These are phyloP conservation scores for Lolium perenne DNA, from an alignment of 176 grass and related monocot genomes.

Conservation along the genomic window DNA sequence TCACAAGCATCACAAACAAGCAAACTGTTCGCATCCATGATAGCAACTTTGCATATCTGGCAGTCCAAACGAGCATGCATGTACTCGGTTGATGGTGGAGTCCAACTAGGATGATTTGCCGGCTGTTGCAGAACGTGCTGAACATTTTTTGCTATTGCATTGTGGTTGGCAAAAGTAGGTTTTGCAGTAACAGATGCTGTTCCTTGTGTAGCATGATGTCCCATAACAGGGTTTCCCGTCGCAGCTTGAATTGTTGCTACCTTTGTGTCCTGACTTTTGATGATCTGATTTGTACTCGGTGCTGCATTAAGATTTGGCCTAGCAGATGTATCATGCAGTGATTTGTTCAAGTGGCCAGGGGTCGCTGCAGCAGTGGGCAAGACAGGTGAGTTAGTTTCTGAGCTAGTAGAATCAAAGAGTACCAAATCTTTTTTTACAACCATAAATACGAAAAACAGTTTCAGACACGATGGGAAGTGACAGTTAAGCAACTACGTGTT, in stretches of 20 bases:
- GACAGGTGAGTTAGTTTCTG: constrained; percentile 43
- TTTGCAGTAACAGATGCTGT: constrained; percentile 52
- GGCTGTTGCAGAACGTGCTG: constrained; percentile 60
- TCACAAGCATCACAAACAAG: constrained; percentile 99
- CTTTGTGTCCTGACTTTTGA: constrained; percentile 62
- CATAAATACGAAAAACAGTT: neutral
- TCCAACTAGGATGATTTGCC: constrained; percentile 75
- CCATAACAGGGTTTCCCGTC: constrained; percentile 51
- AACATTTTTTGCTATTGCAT: constrained; percentile 79
- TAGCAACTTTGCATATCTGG: constrained; percentile 81
- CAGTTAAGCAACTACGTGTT: constrained; percentile 21
- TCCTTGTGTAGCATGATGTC: constrained; percentile 64
- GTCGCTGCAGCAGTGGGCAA: constrained; percentile 40
- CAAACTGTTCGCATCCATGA: constrained; percentile 79
- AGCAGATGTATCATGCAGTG: constrained; percentile 46
- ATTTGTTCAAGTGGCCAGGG: constrained; percentile 53
- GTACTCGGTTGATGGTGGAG: constrained; percentile 88
- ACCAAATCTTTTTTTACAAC: constrained; percentile 10
- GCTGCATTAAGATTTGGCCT: constrained; percentile 52
- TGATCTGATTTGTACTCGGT: constrained; percentile 49
- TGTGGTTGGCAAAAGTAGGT: constrained; percentile 62
- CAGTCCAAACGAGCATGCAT: constrained; percentile 78
- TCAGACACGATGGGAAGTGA: neutral
- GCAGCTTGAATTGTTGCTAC: constrained; percentile 45
- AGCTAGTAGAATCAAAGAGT: constrained; percentile 33